phyloP scores from a whole-genome alignment of 2,329 filamentous ascomycete species.

The Fusarium sp. region DNA sequence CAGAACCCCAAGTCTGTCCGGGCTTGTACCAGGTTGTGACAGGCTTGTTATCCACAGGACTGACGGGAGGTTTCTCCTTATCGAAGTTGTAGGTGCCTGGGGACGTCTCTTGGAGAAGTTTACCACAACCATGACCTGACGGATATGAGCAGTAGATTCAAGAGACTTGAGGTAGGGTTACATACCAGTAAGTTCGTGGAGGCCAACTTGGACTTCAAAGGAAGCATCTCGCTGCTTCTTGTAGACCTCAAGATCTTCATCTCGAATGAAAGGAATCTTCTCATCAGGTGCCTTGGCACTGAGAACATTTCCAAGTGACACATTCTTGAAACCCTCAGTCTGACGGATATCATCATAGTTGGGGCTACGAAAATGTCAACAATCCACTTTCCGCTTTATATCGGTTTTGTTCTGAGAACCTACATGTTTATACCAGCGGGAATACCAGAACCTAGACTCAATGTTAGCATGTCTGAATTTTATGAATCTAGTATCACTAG shows the following conservation, averaged over 20 bases:
- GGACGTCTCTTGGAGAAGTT: conserved; percentile 88
- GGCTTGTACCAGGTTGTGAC: conserved; percentile 92
- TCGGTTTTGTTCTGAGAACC: conserved; percentile 4
- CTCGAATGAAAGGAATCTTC: conserved; percentile 88
- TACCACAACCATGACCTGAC: conserved; percentile 86
- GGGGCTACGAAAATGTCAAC: conserved; percentile 49
- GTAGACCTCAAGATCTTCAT: conserved; percentile 80
- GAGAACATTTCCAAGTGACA: conserved; percentile 91
- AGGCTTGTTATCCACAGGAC: conserved; percentile 78
- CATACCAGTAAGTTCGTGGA: conserved; percentile 80
- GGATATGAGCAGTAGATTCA: conserved; percentile 20
- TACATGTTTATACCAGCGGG: conserved; percentile 74
- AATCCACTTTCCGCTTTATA: background rate
- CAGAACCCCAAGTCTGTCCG: conserved; percentile 92
- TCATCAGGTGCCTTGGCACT: conserved; percentile 92
- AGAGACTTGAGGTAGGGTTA: background rate
- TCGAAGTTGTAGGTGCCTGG: conserved; percentile 91
- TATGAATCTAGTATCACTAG: background rate
- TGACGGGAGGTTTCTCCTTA: conserved; percentile 79
- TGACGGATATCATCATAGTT: conserved; percentile 84
- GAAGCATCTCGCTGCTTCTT: conserved; percentile 84
- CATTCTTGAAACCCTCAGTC: conserved; percentile 89
- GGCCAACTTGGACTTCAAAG: conserved; percentile 95
- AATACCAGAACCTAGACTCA: conserved; percentile 64
- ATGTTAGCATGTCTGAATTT: conserved; percentile 46